Evolutionary conservation across 495 filamentous ascomycete genomes (phyloP), one percentile per base, ranked within the genome.

Genomic region (Aspergillus avenaceus): DNA sequence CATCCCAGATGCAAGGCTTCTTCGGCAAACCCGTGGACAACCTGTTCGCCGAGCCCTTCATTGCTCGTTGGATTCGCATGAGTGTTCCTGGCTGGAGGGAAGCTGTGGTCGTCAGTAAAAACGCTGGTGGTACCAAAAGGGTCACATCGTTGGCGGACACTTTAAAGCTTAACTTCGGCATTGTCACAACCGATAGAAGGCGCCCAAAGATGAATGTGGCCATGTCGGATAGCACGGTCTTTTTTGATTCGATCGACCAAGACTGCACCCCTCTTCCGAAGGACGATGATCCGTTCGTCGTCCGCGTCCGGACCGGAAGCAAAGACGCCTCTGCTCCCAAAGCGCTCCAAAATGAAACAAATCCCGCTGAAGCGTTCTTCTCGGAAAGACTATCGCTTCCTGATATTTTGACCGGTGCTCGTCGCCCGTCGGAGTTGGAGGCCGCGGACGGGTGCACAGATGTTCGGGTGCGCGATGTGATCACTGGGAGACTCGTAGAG

Each of bases 11-110:
- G 87, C 95, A 97, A 72, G 93, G 93, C 27, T 98, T 98, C 77
- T 98, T 98, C 78, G 88, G 86, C 55, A 95, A 93, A 60, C 95
- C 93, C 8, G 93, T 98, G 42, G 93, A 98, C 69, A 97, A 98
- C 65, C 84, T 98, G 27, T 87, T 96, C 59, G 93, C 95, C 16
- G 93, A 98, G 67, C 93, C 93, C 4, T 79, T 96, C 57, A 91
- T 98, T 63, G 93, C 95, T 32, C 85, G 91, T 49, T 97, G 93
- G 95, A 93, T 97, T 62, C 81, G 84, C 50, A 80, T 86, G 68
- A 92, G 96, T 60, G 86, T 98, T 16, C 72, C 78, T 13, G 80
- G 86, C 44, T 98, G 93, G 93, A 83, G 76, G 47, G 87, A 95
- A 46, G 92, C 89, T 3, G 93, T 98, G 5, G 90, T 96, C 13